These are phyloP conservation scores for Falciphora oryzae DNA, from an alignment of 2,329 filamentous ascomycete species.

Conservation along the genomic window DNA sequence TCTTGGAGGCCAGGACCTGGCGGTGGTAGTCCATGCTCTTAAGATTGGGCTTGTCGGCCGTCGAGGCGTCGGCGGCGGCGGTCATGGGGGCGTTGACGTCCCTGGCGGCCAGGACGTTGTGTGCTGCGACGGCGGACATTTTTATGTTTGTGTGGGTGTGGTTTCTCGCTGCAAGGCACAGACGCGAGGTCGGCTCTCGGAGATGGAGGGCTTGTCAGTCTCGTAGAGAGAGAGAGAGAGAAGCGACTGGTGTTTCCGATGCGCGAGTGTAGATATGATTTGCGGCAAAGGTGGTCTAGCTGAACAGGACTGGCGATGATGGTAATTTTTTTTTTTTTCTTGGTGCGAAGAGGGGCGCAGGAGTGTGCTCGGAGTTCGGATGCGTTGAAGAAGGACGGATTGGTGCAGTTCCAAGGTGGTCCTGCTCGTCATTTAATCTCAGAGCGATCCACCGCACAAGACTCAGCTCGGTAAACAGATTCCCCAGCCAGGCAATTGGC, in stretches of 20 bases:
- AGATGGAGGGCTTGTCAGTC: slow-evolving; percentile 2
- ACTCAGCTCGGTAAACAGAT: slow-evolving; percentile 17
- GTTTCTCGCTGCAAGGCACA: too few species aligned
- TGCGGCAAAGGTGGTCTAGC: too few species aligned
- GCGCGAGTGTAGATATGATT: too few species aligned
- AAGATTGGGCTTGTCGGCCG: slow-evolving; percentile 50
- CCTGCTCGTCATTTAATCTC: not conserved
- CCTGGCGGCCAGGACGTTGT: slow-evolving; percentile 38
- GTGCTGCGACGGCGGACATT: slow-evolving; percentile 4
- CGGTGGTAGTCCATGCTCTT: slow-evolving; percentile 75
- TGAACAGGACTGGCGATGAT: not conserved
- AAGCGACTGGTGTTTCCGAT: too few species aligned
- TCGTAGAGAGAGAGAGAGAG: slow-evolving; percentile 11
- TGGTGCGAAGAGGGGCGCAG: not conserved
- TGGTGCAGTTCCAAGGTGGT: slow-evolving; percentile 2
- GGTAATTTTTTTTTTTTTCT: not conserved
- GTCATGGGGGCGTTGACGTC: slow-evolving; percentile 55
- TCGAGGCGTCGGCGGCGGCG: slow-evolving; percentile 31
- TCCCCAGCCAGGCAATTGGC: slow-evolving; percentile 19
- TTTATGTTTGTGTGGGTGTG: slow-evolving; percentile 9
- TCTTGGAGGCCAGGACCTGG: slow-evolving; percentile 66
- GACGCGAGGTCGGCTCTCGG: too few species aligned
- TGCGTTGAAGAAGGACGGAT: not conserved
- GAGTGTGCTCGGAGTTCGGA: not conserved
- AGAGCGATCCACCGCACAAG: not conserved